These are phyloP conservation scores for Metarhizium sp. DNA, from an alignment of 2,329 filamentous ascomycete species.

Conservation along the genomic window DNA sequence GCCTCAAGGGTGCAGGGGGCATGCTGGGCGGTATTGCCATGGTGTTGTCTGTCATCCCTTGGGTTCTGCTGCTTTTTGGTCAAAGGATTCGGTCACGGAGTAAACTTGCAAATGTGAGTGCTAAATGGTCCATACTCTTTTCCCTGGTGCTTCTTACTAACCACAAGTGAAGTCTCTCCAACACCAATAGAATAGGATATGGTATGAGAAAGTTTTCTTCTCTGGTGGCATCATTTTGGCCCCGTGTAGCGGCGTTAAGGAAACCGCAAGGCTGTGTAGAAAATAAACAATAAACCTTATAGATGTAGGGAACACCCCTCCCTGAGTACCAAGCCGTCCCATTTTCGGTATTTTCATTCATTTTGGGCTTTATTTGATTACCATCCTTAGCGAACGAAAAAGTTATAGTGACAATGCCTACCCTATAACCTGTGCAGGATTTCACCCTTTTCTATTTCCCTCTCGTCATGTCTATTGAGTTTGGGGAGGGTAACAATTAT, in stretches of 20 bases:
- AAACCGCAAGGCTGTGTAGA: not conserved
- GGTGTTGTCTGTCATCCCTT: constrained; percentile 70
- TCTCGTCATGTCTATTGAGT: too few relatives aligned
- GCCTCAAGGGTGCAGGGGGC: constrained; percentile 61
- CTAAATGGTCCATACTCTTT: too few relatives aligned
- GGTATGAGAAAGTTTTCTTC: not conserved
- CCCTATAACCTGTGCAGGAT: too few relatives aligned
- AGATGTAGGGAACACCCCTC: too few relatives aligned
- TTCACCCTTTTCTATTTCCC: too few relatives aligned
- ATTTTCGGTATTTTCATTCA: too few relatives aligned
- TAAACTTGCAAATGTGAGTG: constrained; percentile 58
- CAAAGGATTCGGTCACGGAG: constrained; percentile 66
- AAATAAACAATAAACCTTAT: too few relatives aligned
- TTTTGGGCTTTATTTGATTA: too few relatives aligned
- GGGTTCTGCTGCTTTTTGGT: constrained; percentile 74
- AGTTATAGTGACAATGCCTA: too few relatives aligned
- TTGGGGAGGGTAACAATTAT: too few relatives aligned
- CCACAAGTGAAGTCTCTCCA: not conserved
- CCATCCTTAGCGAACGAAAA: too few relatives aligned
- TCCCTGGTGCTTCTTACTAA: not conserved
- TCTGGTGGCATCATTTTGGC: not conserved
- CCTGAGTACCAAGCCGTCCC: too few relatives aligned
- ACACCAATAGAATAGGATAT: not conserved
- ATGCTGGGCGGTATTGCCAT: constrained; percentile 65
- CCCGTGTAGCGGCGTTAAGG: not conserved